phyloP scores from a whole-genome alignment of 345 rosid genomes.

The Anastatica hierochuntica region DNA sequence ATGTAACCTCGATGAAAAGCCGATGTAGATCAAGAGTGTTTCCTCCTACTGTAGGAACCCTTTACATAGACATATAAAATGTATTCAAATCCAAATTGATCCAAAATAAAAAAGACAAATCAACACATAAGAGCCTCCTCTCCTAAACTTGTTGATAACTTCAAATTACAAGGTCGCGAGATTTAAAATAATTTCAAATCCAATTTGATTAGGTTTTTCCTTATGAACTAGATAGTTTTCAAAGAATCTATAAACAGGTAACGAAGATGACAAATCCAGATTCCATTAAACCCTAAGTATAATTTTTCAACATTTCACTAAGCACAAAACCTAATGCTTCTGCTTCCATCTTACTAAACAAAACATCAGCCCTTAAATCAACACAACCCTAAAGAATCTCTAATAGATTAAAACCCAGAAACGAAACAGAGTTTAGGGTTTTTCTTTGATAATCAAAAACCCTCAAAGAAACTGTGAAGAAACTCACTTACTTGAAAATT shows the following conservation, averaged over 20 bases:
- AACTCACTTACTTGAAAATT: slow-evolving; percentile 42
- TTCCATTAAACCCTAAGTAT: slow-evolving; percentile 4
- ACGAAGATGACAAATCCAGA: background rate
- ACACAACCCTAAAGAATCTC: background rate
- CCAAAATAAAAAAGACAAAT: no score
- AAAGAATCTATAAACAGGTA: no score
- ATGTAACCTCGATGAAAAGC: slow-evolving; percentile 77
- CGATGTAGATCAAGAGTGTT: slow-evolving; percentile 61
- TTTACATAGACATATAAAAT: slow-evolving; percentile 15
- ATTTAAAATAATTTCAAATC: no score
- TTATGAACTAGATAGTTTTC: no score
- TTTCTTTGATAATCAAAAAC: background rate
- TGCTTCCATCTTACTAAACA: background rate
- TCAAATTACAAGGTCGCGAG: no score
- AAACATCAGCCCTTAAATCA: background rate
- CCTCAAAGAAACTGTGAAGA: background rate
- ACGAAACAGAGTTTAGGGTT: background rate
- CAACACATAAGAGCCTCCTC: no score
- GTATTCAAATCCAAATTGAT: background rate
- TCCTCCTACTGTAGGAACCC: slow-evolving; percentile 89
- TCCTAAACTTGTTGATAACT: background rate
- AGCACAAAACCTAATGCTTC: background rate
- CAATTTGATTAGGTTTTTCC: no score
- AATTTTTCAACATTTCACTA: background rate
- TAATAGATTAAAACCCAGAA: background rate